Evolutionary conservation across 202 grass and related monocot genomes (phyloP).

Genomic region (Setaria viridis): DNA sequence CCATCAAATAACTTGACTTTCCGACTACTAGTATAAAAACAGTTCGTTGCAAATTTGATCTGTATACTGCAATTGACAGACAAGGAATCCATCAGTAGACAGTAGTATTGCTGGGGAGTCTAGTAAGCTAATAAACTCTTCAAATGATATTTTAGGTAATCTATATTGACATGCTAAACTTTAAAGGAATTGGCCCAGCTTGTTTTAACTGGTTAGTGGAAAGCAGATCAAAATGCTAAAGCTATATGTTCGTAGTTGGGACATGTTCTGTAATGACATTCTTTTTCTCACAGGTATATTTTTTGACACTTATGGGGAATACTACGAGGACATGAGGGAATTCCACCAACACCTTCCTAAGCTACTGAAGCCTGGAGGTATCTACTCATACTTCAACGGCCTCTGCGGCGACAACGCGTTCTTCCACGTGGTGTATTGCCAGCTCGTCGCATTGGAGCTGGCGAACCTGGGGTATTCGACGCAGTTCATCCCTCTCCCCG

Average conservation of each 20-base stretch:
- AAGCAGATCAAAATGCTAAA: neutral
- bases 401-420: constrained; percentile 96
- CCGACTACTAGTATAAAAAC: neutral
- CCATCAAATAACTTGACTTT: neutral
- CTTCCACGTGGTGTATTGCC: constrained; percentile 88
- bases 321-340: constrained; percentile 87
- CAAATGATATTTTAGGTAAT: neutral
- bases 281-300: constrained; percentile 64
- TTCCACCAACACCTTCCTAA: constrained; percentile 83
- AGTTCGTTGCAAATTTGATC: constrained; percentile 12
- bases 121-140: neutral
- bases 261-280: constrained; percentile 2
- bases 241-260: fast-evolving
- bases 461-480: constrained; percentile 75
- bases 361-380: constrained; percentile 72
- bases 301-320: constrained; percentile 93
- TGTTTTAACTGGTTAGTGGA: neutral
- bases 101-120: neutral
- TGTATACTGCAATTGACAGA: neutral
- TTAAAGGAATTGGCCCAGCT: neutral
- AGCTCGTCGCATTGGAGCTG: constrained; percentile 80
- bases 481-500: constrained; percentile 87
- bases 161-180: neutral
- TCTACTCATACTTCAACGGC: constrained; percentile 98
- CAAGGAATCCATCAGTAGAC: neutral